Conservation (phyloP, 2,329 filamentous ascomycete genomes). For the Trichoderma semiorbis region DNA sequence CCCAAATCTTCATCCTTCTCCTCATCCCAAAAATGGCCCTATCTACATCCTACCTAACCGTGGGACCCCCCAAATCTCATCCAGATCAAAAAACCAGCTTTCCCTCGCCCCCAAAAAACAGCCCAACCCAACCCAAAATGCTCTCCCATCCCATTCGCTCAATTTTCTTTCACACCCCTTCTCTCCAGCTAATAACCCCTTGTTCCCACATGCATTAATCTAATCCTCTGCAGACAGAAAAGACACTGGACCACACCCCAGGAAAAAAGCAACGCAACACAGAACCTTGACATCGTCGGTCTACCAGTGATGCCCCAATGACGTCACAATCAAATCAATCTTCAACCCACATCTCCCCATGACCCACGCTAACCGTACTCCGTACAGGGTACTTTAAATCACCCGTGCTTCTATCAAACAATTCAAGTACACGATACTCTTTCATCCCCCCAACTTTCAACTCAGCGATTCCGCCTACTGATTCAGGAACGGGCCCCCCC, state of each 20-base stretch:
- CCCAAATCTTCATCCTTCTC: not conserved
- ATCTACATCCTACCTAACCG: too few relatives aligned
- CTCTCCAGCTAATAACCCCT: not conserved
- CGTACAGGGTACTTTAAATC: not conserved
- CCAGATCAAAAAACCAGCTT: not conserved
- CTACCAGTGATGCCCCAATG: conserved; percentile 3
- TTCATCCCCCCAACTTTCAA: not conserved
- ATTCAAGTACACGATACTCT: not conserved
- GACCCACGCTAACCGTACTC: not conserved
- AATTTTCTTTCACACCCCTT: not conserved
- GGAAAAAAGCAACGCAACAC: not conserved
- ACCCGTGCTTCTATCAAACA: not conserved
- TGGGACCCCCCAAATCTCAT: too few relatives aligned
- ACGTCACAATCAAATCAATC: not conserved
- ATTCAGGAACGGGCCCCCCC: conserved; percentile 14
- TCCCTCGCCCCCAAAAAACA: not conserved
- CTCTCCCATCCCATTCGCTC: not conserved
- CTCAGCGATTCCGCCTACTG: not conserved
- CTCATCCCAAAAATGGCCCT: not conserved
- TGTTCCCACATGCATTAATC: not conserved
- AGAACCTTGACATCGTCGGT: not conserved
- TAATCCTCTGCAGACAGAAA: not conserved
- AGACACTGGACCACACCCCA: not conserved
- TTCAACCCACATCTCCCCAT: not conserved
- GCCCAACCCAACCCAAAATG: not conserved